These are phyloP conservation scores for Ampelomyces quisqualis DNA, from an alignment of 2,329 filamentous ascomycete species.

Conservation along the genomic window DNA sequence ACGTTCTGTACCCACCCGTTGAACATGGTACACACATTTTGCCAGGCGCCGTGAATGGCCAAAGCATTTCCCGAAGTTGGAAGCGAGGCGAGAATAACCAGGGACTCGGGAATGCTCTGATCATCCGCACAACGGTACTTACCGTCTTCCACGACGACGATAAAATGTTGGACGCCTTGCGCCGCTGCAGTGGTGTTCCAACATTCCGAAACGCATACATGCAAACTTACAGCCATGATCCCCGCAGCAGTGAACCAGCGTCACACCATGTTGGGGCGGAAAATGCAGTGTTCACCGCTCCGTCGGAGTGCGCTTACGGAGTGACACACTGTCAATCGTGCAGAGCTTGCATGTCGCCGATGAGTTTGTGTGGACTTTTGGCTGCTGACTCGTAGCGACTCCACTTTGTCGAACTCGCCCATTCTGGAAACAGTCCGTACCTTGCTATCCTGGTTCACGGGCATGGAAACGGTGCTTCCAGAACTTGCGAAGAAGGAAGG, in stretches of 20 bases:
- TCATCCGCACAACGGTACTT: conserved; percentile 6
- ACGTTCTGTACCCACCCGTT: neutral
- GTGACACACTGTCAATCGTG: conserved; percentile 18
- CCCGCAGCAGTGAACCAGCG: conserved; percentile 28
- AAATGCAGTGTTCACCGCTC: conserved; percentile 18
- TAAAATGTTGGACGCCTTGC: conserved; percentile 6
- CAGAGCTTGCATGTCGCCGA: conserved; percentile 1
- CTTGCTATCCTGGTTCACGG: conserved; percentile 10
- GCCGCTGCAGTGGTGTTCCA: conserved; percentile 30
- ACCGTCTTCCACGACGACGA: neutral
- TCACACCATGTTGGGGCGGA: conserved; percentile 27
- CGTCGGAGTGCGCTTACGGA: conserved; percentile 15
- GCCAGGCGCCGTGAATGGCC: conserved; percentile 15
- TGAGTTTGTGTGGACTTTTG: too few species aligned
- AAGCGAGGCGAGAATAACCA: conserved; percentile 25
- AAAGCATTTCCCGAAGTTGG: conserved; percentile 8
- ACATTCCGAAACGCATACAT: conserved; percentile 19
- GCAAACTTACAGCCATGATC: conserved; percentile 18
- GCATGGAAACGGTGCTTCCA: conserved; percentile 15
- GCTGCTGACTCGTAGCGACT: conserved; percentile 8
- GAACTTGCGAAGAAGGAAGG: conserved; percentile 15
- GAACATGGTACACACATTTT: neutral
- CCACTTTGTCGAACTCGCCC: conserved; percentile 19
- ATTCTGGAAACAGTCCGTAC: conserved; percentile 19
- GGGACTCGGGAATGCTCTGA: conserved; percentile 18